Base-by-base conservation (phyloP, 2,329 filamentous ascomycete genomes). In the Colletotrichum spinosum region DNA sequence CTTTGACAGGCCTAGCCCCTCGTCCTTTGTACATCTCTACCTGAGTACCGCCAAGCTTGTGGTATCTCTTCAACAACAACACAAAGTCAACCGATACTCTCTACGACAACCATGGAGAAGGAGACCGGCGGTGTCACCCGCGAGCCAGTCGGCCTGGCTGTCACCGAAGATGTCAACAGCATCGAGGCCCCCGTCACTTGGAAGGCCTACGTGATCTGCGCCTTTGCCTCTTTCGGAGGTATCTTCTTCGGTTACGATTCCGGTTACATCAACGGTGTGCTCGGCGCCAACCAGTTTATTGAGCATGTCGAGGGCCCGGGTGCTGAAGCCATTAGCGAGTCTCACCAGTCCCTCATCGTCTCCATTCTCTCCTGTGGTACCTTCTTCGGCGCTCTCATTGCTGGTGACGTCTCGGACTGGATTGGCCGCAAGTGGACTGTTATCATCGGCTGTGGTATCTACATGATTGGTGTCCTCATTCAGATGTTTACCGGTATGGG, bases 161-260 rank as follows among this genome's bases (percentile, higher is more conserved):
- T 77, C 60, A 82, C 83, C 68, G 72, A 79, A 67, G 84, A 90
- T 76, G 79, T 89, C 68, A 80, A 81, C 70, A 81, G 84, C 68
- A 84, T 91, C 73, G 89, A 92, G 82, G 89, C 89, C 11, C 88
- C 89, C 70, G 85, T 91, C 71, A 91, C 89, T 69, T 79, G 86
- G 78, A 88, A 89, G 81, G 89, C 89, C 60, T 91, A 92, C 76
- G 67, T 90, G 55, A 85, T 91, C 74, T 91, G 89, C 77, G 89
- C 87, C 69, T 92, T 91, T 69, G 89, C 89, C 66, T 88, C 89
- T 39, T 90, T 91, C 67, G 89, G 89, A 72, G 89, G 87, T 77
- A 91, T 92, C 79, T 90, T 93, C 81, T 92, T 93, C 78, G 91
- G 91, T 54, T 94, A 92, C 78, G 91, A 93, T 73, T 92, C 90